Evolutionary conservation across 2,329 filamentous ascomycete species (phyloP).

Genomic region (Lachnellula cervina): DNA sequence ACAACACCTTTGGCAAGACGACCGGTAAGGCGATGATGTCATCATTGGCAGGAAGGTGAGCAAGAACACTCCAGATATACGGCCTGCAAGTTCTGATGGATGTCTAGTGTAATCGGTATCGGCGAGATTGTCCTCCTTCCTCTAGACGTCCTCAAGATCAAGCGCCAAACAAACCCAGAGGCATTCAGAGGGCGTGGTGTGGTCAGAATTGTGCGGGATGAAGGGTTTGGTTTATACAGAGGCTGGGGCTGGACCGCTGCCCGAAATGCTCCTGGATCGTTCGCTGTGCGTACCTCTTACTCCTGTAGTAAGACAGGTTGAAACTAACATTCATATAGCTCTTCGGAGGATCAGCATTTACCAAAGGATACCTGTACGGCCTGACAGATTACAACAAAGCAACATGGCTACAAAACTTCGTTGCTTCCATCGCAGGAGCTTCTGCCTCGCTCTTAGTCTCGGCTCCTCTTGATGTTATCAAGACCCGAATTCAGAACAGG

Average conservation of each 20-base stretch:
- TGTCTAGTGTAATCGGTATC: slow-evolving; percentile 78
- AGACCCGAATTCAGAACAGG: slow-evolving; percentile 95
- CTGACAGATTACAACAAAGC: slow-evolving; percentile 94
- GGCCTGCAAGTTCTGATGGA: slow-evolving; percentile 7
- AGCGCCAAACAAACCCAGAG: slow-evolving; percentile 98
- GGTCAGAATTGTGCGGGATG: slow-evolving; percentile 82
- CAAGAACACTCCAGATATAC: not conserved
- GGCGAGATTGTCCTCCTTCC: slow-evolving; percentile 94
- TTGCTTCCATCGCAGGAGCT: slow-evolving; percentile 92
- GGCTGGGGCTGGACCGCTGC: slow-evolving; percentile 98
- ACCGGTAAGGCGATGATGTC: slow-evolving; percentile 98
- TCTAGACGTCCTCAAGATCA: slow-evolving; percentile 97
- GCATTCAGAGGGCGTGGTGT: slow-evolving; percentile 93
- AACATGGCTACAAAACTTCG: slow-evolving; percentile 91
- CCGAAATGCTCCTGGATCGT: slow-evolving; percentile 92
- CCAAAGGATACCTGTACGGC: slow-evolving; percentile 91
- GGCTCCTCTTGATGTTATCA: slow-evolving; percentile 95
- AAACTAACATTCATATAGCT: slow-evolving; percentile 50
- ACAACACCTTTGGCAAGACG: slow-evolving; percentile 87
- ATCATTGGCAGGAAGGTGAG: slow-evolving; percentile 84
- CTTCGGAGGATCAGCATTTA: slow-evolving; percentile 94
- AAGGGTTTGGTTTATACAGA: slow-evolving; percentile 92
- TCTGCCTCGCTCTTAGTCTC: slow-evolving; percentile 93
- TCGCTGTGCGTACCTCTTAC: slow-evolving; percentile 63
- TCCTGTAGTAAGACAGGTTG: slow-evolving; percentile 17